phyloP scores from a whole-genome alignment of 805 yeast species.

The Candida loeiensis region DNA sequence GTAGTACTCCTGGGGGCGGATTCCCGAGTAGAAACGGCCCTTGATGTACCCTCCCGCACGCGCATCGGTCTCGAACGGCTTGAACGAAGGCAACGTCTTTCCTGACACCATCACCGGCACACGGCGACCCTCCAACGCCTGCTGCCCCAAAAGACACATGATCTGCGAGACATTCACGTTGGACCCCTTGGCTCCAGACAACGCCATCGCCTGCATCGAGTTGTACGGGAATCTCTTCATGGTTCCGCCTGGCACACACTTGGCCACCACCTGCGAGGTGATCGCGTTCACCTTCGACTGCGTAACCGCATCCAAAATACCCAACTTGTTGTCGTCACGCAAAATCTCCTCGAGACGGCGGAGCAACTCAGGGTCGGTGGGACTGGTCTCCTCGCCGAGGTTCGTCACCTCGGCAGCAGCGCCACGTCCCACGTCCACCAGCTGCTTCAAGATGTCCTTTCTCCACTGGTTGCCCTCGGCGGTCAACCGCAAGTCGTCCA shows the following conservation, averaged over 20 bases:
- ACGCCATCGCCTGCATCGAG: constrained; percentile 98
- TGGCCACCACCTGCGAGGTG: constrained; percentile 90
- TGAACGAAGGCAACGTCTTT: constrained; percentile 93
- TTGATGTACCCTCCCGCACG: constrained; percentile 98
- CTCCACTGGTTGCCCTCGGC: constrained; percentile 89
- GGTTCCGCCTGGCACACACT: constrained; percentile 94
- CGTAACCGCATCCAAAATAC: constrained; percentile 91
- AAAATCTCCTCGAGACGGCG: constrained; percentile 90
- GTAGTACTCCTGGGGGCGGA: constrained; percentile 96
- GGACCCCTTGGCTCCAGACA: constrained; percentile 99
- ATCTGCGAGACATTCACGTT: constrained; percentile 97
- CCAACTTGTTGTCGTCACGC: constrained; percentile 89
- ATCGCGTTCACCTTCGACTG: constrained; percentile 88
- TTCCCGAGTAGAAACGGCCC: constrained; percentile 96
- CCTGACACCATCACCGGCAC: constrained; percentile 99
- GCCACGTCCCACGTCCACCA: constrained; percentile 78
- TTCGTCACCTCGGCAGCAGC: constrained; percentile 96
- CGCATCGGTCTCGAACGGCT: constrained; percentile 94
- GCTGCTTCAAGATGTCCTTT: constrained; percentile 69
- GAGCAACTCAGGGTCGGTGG: constrained; percentile 68
- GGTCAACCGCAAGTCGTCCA: constrained; percentile 96
- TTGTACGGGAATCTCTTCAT: constrained; percentile 94
- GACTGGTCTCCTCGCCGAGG: constrained; percentile 48
- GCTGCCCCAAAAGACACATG: constrained; percentile 98
- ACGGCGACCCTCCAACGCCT: constrained; percentile 98